Evolutionary conservation across 176 grass and related monocot genomes (phyloP).

Genomic region (Urochloa ruziziensis): DNA sequence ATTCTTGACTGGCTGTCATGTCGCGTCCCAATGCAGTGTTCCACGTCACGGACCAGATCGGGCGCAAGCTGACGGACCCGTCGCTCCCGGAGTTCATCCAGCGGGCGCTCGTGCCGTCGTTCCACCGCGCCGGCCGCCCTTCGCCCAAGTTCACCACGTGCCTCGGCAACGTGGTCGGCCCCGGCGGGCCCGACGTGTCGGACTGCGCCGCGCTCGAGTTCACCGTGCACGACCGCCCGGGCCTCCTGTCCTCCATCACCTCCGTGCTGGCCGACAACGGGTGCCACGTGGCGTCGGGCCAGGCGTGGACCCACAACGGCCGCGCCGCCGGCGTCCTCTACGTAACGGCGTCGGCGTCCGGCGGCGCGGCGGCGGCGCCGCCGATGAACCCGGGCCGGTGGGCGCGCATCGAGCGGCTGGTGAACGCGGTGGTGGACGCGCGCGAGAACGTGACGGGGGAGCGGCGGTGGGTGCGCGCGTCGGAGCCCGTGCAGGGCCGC

Average conservation of each 20-base stretch:
- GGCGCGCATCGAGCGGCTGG: slow-evolving; percentile 53
- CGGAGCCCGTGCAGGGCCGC: slow-evolving; percentile 45
- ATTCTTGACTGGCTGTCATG: not conserved
- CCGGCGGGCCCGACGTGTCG: slow-evolving; percentile 41
- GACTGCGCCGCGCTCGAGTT: slow-evolving; percentile 65
- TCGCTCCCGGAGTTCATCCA: slow-evolving; percentile 54
- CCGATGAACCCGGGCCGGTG: slow-evolving; percentile 30
- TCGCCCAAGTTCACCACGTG: slow-evolving; percentile 50
- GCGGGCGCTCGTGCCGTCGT: slow-evolving; percentile 47
- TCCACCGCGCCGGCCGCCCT: not conserved
- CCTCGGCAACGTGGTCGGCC: slow-evolving; percentile 59
- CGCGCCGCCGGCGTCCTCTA: slow-evolving; percentile 56
- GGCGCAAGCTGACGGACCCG: slow-evolving; percentile 59
- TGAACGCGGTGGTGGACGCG: slow-evolving; percentile 53
- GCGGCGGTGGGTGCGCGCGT: slow-evolving; percentile 47
- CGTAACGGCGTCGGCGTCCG: slow-evolving; percentile 1
- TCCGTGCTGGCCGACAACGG: slow-evolving; percentile 53
- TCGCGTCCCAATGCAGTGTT: slow-evolving; percentile 52
- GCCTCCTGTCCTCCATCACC: slow-evolving; percentile 60
- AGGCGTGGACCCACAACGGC: slow-evolving; percentile 64
- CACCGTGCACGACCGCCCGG: slow-evolving; percentile 56
- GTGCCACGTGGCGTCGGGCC: slow-evolving; percentile 57
- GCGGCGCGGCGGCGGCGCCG: no score
- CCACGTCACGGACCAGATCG: slow-evolving; percentile 76
- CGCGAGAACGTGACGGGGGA: slow-evolving; percentile 40